Evolutionary conservation across 768 basidiomycete species (phyloP), one percentile per base, ranked within the genome.

Genomic region (Grammothele lineata): DNA sequence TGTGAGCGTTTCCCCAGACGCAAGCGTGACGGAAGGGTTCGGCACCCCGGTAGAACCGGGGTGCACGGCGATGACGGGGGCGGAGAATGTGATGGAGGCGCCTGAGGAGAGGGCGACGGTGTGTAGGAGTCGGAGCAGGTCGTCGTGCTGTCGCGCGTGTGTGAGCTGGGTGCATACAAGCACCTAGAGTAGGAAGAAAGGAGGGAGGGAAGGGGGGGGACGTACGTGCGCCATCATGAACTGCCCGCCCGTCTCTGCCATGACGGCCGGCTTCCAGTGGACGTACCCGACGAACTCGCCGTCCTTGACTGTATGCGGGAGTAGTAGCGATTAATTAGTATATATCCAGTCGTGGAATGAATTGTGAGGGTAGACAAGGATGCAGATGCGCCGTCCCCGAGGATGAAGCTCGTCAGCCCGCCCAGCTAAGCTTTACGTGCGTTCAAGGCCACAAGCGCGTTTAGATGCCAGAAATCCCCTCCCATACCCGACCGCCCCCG

Each of bases 171-270:
- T 10, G 37, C n/a, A n/a, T n/a, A n/a, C n/a, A n/a, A n/a, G n/a
- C n/a, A n/a, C n/a, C n/a, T n/a, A n/a, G 33, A 37, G 21, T 32
- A 22, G 37, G n/a, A n/a, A n/a, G n/a, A n/a, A n/a, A n/a, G n/a
- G n/a, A n/a, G n/a, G 17, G 35, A 10, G 11, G 27, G 23, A 38
- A 3, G 11, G 27, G 21, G 10, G 17, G 30, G 30, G n/a, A 62
- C 72, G 48, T 57, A 76, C 76, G 50, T 75, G 70, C 60, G 73
- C 73, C 46, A 68, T 70, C 59, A 68, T 66, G 60, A 74, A 80
- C 6, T 72, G 68, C 2, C 71, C 77, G 7, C 76, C 73, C 1
- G 71, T 68, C 50, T 78, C 76, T 17, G 56, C 54, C 39, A 80
- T 61, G 47, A 78, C 67, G 47, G 72, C 64, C 39, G 73, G 70